phyloP scores from a whole-genome alignment of 116 monocot genomes.

The Dioscorea cayenensis region DNA sequence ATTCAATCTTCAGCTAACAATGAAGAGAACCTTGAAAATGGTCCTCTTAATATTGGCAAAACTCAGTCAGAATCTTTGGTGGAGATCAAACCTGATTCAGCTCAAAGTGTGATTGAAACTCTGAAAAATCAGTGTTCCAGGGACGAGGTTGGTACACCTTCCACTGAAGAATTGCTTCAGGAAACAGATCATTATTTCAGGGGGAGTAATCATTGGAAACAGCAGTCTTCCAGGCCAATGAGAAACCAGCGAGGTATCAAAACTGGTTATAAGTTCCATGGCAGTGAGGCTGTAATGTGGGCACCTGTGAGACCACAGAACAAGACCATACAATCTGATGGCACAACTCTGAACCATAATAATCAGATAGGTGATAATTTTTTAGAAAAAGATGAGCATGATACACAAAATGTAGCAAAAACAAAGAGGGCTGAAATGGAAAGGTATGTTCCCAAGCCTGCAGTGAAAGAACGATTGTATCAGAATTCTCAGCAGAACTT shows the following conservation, averaged over 20 bases:
- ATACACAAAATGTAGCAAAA: conserved; percentile 33
- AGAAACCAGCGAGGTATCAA: conserved; percentile 41
- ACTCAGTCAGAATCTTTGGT: conserved; percentile 1
- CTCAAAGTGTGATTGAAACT: conserved; percentile 15
- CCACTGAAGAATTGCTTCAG: conserved; percentile 9
- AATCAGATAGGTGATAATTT: conserved; percentile 7
- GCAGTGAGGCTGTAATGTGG: conserved; percentile 61
- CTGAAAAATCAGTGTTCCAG: conserved; percentile 6
- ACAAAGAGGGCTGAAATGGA: conserved; percentile 87
- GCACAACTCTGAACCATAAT: conserved; percentile 3
- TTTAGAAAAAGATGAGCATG: conserved; percentile 22
- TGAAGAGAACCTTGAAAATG: conserved; percentile 16
- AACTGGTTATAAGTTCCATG: conserved; percentile 47
- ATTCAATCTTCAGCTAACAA: conserved; percentile 10
- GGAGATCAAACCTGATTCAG: conserved; percentile 11
- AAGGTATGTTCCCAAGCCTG: conserved; percentile 84
- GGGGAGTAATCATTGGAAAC: conserved; percentile 41
- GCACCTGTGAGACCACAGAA: conserved; percentile 62
- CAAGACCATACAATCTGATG: conserved; percentile 41
- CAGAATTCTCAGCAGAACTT: conserved; percentile 22
- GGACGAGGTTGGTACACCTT: conserved; percentile 1
- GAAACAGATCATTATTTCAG: conserved; percentile 17
- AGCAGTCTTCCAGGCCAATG: conserved; percentile 33
- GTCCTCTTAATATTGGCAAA: conserved; percentile 8
- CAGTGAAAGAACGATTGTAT: conserved; percentile 39